A percentile compares a stretch with the other conserved stretches of the same genome.
Conservation (phyloP, 2,329 filamentous ascomycete species). For the Aspergillus novofumigatus region DNA sequence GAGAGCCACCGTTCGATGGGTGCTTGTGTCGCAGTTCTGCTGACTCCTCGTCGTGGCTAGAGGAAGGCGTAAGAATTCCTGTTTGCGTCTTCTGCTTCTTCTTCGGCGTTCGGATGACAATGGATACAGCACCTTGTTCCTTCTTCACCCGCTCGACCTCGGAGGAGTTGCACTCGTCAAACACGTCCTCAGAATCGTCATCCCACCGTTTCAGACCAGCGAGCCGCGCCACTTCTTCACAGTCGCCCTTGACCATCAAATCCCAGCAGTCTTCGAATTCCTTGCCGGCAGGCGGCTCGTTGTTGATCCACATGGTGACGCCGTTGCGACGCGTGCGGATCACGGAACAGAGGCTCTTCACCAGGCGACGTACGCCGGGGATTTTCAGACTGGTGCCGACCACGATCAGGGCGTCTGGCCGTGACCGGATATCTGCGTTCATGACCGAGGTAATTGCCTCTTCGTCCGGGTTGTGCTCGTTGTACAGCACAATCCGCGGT, state of each 20-base stretch:
- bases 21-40: constrained; percentile 21
- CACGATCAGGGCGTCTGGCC: constrained; percentile 88
- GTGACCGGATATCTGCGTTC: constrained; percentile 74
- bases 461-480: constrained; percentile 93
- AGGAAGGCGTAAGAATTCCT: constrained; percentile 41
- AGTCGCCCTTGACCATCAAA: constrained; percentile 78
- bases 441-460: constrained; percentile 93
- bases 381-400: constrained; percentile 96
- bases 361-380: constrained; percentile 82
- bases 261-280: constrained; percentile 95
- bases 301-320: constrained; percentile 90
- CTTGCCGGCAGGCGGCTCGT: constrained; percentile 73
- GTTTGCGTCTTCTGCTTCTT: constrained; percentile 32
- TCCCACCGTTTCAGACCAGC: constrained; percentile 60
- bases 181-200: constrained; percentile 41
- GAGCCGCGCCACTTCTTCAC: constrained; percentile 78
- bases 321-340: constrained; percentile 75
- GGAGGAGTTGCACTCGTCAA: constrained; percentile 42
- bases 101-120: constrained; percentile 39
- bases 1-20: constrained; percentile 8
- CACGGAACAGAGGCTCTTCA: constrained; percentile 83
- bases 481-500: constrained; percentile 93
- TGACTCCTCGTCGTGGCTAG: constrained; percentile 36
- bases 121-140: constrained; percentile 33
- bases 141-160: constrained; percentile 43